phyloP scores from a whole-genome alignment of 2,329 filamentous ascomycete species.

The Trichophyton rubrum region DNA sequence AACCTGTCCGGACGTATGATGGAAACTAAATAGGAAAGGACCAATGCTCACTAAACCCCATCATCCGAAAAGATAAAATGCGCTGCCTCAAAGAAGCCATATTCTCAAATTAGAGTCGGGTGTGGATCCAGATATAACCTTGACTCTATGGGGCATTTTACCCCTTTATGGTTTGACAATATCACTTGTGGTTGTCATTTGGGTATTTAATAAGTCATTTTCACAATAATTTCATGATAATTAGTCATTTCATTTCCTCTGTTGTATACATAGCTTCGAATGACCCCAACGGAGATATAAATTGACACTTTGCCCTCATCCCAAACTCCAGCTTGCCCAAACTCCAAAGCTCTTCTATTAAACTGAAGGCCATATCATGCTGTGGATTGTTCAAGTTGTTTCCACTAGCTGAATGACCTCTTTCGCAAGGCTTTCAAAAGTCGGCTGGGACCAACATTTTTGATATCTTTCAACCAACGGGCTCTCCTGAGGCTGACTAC shows the following conservation, averaged over 20 bases:
- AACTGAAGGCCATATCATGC: neutral
- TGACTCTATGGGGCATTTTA: neutral
- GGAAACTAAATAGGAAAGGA: too few species aligned
- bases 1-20: too few species aligned
- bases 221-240: neutral
- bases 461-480: conserved; percentile 33
- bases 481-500: conserved; percentile 11
- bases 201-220: neutral
- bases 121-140: too few species aligned
- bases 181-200: neutral
- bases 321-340: neutral
- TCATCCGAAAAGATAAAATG: too few species aligned
- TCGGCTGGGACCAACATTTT: conserved; percentile 32
- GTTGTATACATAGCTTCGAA: neutral
- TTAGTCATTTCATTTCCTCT: neutral
- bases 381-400: neutral
- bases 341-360: neutral
- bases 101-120: too few species aligned
- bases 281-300: neutral
- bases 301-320: neutral
- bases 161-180: neutral
- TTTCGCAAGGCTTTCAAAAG: conserved; percentile 32
- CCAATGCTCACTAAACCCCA: too few species aligned
- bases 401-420: conserved; percentile 21
- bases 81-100: too few species aligned